Base-by-base conservation (phyloP, 306 rosid genomes). In the Prunus dulcis region DNA sequence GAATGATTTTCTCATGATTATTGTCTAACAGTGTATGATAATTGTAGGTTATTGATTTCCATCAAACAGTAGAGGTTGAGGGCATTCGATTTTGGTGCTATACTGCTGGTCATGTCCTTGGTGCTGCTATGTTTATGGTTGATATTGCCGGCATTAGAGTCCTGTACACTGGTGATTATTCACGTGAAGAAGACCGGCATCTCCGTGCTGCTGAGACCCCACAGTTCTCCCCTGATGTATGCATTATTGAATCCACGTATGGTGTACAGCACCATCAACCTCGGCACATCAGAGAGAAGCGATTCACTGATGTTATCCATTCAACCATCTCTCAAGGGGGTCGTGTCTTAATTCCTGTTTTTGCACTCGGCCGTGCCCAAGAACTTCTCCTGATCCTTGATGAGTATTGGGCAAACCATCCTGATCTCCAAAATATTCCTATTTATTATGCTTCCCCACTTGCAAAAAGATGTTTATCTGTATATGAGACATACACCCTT, bases 101-200 rank as follows among this genome's bases (percentile, higher is more conserved):
- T 82, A 85, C 96, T 77, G 98, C 98, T 4, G 98, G 98, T 69
- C 97, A 94, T 75, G 97, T 94, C 71, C 96, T 94, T 77, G 98
- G 98, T 81, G 98, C 98, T 86, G 98, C 98, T 71, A 94, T 94
- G 98, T 94, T 94, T 77, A 94, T 94, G 98, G 98, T 94, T 80
- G 98, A 94, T 81, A 90, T 94, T 23, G 98, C 96, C 4, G 95
- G 98, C 64, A 96, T 94, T 71, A 84, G 98, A 69, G 92, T 94
- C 58, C 87, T 94, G 30, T 94, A 94, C 82, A 94, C 97, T n/a
- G 98, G 98, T 76, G 98, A 94, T 63, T 94, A 91, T 83, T 94
- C 98, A 3, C 98, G 97, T 30, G 98, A 92, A 82, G 98, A 94
- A 81, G 98, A 94, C 65, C 82, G 98, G 12, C 98, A 94, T 88